phyloP scores from a whole-genome alignment of 164 flowering plant genomes.

The Saururus chinensis region DNA sequence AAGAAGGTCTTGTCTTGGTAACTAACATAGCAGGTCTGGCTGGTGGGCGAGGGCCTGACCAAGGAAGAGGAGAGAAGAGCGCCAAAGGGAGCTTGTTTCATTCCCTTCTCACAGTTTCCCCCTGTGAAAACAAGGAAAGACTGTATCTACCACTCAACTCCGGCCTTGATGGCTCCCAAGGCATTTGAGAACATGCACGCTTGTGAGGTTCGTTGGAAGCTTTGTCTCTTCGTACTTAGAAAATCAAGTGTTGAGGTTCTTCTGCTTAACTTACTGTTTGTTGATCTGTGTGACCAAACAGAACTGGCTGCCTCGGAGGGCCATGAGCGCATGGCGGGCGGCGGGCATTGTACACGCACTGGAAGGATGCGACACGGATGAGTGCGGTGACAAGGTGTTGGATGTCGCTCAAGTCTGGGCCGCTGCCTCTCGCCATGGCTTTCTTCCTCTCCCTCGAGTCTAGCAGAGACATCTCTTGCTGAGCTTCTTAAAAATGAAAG shows the following conservation, averaged over 20 bases:
- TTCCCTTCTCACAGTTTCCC: slow-evolving; percentile 46
- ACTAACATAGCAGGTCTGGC: slow-evolving; percentile 25
- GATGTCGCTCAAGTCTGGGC: slow-evolving; percentile 26
- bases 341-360: slow-evolving; percentile 35
- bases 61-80: slow-evolving; percentile 34
- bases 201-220: slow-evolving; percentile 48
- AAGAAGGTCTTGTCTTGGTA: neutral
- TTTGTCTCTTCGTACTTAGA: neutral
- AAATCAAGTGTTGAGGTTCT: neutral
- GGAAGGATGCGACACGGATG: slow-evolving; percentile 39
- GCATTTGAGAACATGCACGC: slow-evolving; percentile 43
- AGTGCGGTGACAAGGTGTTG: slow-evolving; percentile 24
- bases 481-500: no score
- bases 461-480: neutral
- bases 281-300: slow-evolving; percentile 5
- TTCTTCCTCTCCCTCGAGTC: slow-evolving; percentile 5
- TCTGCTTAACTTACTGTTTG: neutral
- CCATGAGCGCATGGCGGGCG: slow-evolving; percentile 45
- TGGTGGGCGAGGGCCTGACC: slow-evolving; percentile 40
- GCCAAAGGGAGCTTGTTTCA: slow-evolving; percentile 31
- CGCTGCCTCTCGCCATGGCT: slow-evolving; percentile 33
- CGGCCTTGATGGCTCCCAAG: slow-evolving; percentile 43
- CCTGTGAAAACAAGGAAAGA: slow-evolving; percentile 31
- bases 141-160: slow-evolving; percentile 46
- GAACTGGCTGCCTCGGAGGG: slow-evolving; percentile 48